phyloP scores from a whole-genome alignment of 1,139 yeast species.

The Casaregolazyma lundiana region DNA sequence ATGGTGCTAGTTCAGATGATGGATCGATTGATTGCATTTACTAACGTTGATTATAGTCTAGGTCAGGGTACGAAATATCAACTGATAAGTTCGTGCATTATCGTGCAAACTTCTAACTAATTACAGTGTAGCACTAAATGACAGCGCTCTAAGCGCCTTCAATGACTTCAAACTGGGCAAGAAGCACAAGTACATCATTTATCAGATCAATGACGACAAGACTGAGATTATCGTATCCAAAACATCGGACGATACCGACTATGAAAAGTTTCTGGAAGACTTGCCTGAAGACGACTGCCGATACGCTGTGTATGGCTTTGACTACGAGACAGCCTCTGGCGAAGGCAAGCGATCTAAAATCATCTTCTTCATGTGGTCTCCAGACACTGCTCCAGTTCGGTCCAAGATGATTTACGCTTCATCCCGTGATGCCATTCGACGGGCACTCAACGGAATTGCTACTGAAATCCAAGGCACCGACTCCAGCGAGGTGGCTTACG shows the following conservation, averaged over 20 bases:
- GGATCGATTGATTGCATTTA: not conserved
- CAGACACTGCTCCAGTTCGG: constrained; percentile 89
- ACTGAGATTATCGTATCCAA: constrained; percentile 88
- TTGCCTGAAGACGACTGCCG: constrained; percentile 95
- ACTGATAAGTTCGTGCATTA: not conserved
- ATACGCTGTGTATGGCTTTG: constrained; percentile 95
- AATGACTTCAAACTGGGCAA: constrained; percentile 94
- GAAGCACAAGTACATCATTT: constrained; percentile 78
- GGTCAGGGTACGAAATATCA: constrained; percentile 1
- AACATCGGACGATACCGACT: constrained; percentile 67
- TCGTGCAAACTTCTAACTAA: not conserved
- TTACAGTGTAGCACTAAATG: constrained; percentile 74
- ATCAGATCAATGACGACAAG: constrained; percentile 72
- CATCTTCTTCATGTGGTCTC: constrained; percentile 94
- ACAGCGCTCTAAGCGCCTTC: constrained; percentile 89
- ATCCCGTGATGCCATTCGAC: constrained; percentile 95
- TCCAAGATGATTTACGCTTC: constrained; percentile 97
- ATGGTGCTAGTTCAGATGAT: constrained; percentile 1
- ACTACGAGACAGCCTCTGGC: constrained; percentile 81
- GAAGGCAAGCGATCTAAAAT: constrained; percentile 96
- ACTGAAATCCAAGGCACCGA: constrained; percentile 97
- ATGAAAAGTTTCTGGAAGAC: constrained; percentile 78
- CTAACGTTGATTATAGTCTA: not conserved
- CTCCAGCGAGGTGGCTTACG: constrained; percentile 92
- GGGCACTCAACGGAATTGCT: constrained; percentile 92